Percentiles rank a stretch among this genome's conserved stretches.
Conservation (phyloP, 495 filamentous ascomycete genomes). For the Hypoxylon crocopeplum region DNA sequence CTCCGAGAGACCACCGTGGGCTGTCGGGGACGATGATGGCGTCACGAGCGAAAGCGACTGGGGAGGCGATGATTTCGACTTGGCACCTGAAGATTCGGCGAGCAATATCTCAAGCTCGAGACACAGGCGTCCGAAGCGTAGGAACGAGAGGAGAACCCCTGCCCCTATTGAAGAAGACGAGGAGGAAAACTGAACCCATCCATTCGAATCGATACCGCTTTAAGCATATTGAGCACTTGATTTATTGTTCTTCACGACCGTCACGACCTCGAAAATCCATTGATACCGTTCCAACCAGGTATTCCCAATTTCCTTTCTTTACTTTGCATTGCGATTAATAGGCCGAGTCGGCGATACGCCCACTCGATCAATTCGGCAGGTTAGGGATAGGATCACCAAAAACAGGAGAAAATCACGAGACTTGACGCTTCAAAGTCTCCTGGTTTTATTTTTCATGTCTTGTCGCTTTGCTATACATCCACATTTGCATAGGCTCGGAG, state of each 20-base stretch:
- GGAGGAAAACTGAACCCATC: conserved; percentile 53
- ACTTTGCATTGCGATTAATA: conserved; percentile 8
- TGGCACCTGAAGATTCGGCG: conserved; percentile 77
- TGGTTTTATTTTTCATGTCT: too few relatives aligned
- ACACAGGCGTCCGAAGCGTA: conserved; percentile 70
- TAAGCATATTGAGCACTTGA: conserved; percentile 2
- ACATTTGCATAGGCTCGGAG: conserved; percentile 28
- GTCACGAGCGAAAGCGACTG: conserved; percentile 64
- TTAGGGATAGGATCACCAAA: not conserved
- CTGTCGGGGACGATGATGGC: conserved; percentile 51
- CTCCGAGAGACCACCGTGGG: conserved; percentile 53
- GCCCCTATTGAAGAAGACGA: conserved; percentile 87
- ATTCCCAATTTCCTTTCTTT: conserved; percentile 2
- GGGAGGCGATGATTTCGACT: conserved; percentile 73
- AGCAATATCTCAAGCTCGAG: conserved; percentile 86
- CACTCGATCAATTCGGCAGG: not conserved
- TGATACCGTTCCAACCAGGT: conserved; percentile 24
- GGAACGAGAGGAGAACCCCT: conserved; percentile 79
- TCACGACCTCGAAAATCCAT: conserved; percentile 7
- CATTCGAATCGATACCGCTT: not conserved
- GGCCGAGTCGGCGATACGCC: not conserved
- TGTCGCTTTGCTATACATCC: conserved; percentile 10
- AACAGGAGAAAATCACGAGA: not conserved
- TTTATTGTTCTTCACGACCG: conserved; percentile 29
- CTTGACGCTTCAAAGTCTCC: too few relatives aligned